A percentile compares a stretch with the other conserved stretches of the same genome.
Conservation (phyloP, 257 asterid genomes). For the Verbascum thapsus region DNA sequence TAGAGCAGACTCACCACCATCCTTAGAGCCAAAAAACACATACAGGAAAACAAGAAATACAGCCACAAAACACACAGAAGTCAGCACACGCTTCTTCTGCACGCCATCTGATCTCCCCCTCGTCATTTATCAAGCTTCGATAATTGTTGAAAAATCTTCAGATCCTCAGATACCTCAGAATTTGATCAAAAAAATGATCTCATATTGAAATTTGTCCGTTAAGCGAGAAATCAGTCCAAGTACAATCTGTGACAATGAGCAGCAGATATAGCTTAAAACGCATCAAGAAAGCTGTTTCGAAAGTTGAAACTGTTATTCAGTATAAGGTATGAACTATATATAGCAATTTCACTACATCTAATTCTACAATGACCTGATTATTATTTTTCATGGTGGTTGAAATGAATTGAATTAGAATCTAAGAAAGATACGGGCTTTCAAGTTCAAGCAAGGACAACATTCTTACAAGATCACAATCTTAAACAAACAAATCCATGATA, state of each 20-base stretch:
- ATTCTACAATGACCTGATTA: background rate
- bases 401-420: background rate
- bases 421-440: background rate
- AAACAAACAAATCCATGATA: background rate
- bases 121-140: slow-evolving; percentile 46
- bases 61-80: slow-evolving; percentile 53
- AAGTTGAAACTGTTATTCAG: background rate
- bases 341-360: background rate
- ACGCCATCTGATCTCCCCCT: slow-evolving; percentile 82
- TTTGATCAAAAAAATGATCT: slow-evolving; percentile 29
- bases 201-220: slow-evolving; percentile 30
- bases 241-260: background rate
- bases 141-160: slow-evolving; percentile 27
- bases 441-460: background rate
- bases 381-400: background rate
- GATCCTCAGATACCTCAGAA: slow-evolving; percentile 24
- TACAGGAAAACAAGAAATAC: slow-evolving; percentile 54
- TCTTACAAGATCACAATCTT: background rate
- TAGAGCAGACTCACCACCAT: slow-evolving; percentile 67
- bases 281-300: background rate
- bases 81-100: slow-evolving; percentile 66
- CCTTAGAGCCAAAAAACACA: slow-evolving; percentile 65
- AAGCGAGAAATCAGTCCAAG: background rate
- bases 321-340: background rate
- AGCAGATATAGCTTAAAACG: background rate